These are phyloP conservation scores for Biscogniauxia marginata DNA, from an alignment of 2,329 filamentous ascomycete species.

Conservation along the genomic window DNA sequence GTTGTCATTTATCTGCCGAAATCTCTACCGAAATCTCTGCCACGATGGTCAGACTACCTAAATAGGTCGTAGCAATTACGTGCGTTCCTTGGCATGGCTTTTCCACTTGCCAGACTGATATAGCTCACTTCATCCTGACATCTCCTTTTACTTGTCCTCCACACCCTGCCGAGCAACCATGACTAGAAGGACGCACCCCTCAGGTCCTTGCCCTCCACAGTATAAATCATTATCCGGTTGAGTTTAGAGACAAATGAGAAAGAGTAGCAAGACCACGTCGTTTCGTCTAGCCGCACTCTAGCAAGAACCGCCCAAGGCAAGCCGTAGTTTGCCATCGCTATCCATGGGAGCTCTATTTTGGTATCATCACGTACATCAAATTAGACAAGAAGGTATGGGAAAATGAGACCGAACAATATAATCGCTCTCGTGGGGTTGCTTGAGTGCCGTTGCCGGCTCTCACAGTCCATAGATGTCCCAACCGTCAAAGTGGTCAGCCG, in stretches of 20 bases:
- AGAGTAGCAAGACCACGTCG: background rate
- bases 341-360: constrained; percentile 1
- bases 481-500: constrained; percentile 29
- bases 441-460: constrained; percentile 22
- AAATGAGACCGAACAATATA: constrained; percentile 14
- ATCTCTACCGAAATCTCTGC: background rate
- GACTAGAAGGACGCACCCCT: background rate
- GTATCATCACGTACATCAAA: constrained; percentile 21
- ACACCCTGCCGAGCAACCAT: background rate
- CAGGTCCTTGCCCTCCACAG: background rate
- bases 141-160: background rate
- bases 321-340: background rate
- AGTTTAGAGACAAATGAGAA: background rate
- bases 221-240: constrained; percentile 7
- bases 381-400: constrained; percentile 15
- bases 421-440: constrained; percentile 9
- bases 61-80: background rate
- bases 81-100: background rate
- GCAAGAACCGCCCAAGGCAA: background rate
- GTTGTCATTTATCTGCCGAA: background rate
- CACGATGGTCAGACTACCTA: background rate
- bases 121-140: background rate
- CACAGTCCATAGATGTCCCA: constrained; percentile 39
- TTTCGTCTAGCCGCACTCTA: background rate
- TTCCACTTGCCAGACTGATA: background rate